Evolutionary conservation across 768 basidiomycete species (phyloP), one percentile per base, ranked within the genome.

Genomic region (Xerocomus potaroensis): DNA sequence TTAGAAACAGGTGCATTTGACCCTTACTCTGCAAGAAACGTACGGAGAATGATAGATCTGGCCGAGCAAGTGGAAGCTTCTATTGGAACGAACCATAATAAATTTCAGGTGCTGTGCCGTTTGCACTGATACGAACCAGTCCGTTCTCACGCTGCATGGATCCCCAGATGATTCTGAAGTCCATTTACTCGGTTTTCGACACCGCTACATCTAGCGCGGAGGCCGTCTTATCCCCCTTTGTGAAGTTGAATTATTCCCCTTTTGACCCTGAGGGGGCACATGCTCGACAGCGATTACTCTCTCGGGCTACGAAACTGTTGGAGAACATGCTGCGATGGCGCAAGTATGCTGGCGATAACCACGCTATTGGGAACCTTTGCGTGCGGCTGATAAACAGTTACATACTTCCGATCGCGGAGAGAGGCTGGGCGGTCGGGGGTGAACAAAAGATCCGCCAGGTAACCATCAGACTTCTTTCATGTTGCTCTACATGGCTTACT

Each of bases 361-460:
- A 73, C 54, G 78, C 78, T 7, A 57, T 81, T n/a, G 78, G 74
- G 8, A 64, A 71, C 39, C 67, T 88, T 36, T 73, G 79, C 18
- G 72, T 67, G 12, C 74, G 72, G 51, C 64, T 92, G 14, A 72
- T 88, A 8, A 76, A 76, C 18, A 69, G 75, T 16, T 76, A 75
- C 50, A 73, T 93, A 34, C 57, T 85, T 41, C 79, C 77, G 5
- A 72, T 88, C 24, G 83, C 91, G 5, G 75, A 80, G 50, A 76
- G 74, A 46, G 87, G 86, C 8, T 96, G 92, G 93, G 89, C 91
- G 34, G 85, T 89, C 30, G 91, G 93, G 10, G 91, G 91, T 2
- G 76, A 84, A 63, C 79, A 79, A 31, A 67, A 78, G 48, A 69
- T 78, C 47, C 70, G 67, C 23, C 79, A 78, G 77, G 89, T 89